These are phyloP conservation scores for Jaltomata sinuosa DNA, from an alignment of 257 asterid species.

Conservation along the genomic window DNA sequence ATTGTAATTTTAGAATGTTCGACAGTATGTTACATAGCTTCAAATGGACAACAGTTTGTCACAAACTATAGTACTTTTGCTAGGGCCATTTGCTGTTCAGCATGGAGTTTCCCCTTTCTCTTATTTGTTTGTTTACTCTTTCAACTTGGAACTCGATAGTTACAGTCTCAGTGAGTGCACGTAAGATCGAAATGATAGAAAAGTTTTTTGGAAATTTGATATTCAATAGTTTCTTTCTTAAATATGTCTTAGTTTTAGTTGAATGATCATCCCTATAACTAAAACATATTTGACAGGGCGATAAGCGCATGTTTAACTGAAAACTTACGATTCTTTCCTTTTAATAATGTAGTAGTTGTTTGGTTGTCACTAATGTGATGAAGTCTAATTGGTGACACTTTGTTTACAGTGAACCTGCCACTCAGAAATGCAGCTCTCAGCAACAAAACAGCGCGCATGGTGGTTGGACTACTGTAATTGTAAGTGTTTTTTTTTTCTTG, in stretches of 20 bases:
- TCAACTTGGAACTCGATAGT: background rate
- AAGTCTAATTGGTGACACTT: background rate
- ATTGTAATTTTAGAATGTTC: background rate
- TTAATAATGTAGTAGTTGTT: background rate
- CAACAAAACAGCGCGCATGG: slow-evolving; percentile 42
- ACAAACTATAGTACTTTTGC: too few relatives aligned
- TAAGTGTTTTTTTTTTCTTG: slow-evolving; percentile 23
- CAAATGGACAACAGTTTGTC: too few relatives aligned
- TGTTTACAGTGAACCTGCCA: slow-evolving; percentile 68
- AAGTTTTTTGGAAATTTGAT: too few relatives aligned
- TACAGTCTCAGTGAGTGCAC: background rate
- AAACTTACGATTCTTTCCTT: background rate
- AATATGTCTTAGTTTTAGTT: background rate
- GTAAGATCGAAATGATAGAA: background rate
- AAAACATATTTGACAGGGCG: background rate
- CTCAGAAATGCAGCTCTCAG: slow-evolving; percentile 69
- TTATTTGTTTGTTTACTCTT: background rate
- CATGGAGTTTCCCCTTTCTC: background rate
- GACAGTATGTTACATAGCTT: too few relatives aligned
- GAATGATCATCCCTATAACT: background rate
- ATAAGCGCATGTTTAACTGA: background rate
- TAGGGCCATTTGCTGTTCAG: too few relatives aligned
- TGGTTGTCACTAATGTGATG: background rate
- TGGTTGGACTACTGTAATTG: slow-evolving; percentile 69
- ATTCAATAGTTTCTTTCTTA: background rate